Conservation (phyloP, 345 rosid genomes). For the Eucalyptus marginata region DNA sequence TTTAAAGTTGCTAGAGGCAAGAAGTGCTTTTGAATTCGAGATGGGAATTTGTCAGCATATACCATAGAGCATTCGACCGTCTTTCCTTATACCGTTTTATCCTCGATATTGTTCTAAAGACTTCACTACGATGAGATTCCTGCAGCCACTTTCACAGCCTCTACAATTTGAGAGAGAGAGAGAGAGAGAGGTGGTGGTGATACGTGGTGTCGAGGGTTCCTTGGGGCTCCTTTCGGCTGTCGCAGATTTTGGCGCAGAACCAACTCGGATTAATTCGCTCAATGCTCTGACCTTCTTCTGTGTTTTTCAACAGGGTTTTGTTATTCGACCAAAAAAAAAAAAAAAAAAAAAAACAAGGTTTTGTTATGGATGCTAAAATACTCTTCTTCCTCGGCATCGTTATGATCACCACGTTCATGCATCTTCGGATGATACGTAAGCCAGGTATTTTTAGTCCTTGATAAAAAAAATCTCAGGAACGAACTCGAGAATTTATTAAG, state of each 20-base stretch:
- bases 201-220: conserved; percentile 42
- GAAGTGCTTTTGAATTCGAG: not conserved
- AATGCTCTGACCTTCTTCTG: not conserved
- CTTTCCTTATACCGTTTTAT: too few relatives aligned
- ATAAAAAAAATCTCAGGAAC: not conserved
- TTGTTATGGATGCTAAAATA: not conserved
- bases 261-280: conserved; percentile 41
- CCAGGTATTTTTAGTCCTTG: not conserved
- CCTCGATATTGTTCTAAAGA: not conserved
- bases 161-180: not conserved
- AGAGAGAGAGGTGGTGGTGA: conserved; percentile 9
- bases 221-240: conserved; percentile 65
- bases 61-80: too few relatives aligned
- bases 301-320: not conserved
- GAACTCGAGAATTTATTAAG: not conserved
- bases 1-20: not conserved
- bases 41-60: not conserved
- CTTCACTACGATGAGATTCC: not conserved
- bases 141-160: not conserved
- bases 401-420: not conserved
- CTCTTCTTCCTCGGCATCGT: not conserved
- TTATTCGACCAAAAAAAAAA: not conserved
- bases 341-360: too few relatives aligned
- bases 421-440: not conserved
- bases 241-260: conserved; percentile 89